Evolutionary conservation across 768 basidiomycete species (phyloP), one percentile per base, ranked within the genome.

Genomic region (Amyloporia xantha): DNA sequence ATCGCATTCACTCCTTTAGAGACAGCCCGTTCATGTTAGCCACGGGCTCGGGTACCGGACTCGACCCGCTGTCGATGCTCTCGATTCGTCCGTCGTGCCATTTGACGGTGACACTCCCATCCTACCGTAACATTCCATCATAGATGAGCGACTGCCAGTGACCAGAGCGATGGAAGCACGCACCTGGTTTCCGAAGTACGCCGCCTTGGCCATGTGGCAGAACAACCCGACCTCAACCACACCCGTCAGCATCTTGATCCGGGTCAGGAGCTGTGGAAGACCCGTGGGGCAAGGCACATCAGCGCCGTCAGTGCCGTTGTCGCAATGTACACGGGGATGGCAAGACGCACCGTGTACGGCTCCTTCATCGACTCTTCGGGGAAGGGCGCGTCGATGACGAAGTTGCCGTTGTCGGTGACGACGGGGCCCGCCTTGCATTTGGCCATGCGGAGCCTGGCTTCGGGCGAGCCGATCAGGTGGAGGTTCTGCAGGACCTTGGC

Each of bases 211-310:
- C 76, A 96, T 84, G 47, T 82, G 73, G 62, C 91, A 93, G 71
- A 99, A 98, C n/a, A 99, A 67, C 1, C 96, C 96, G 27, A 97
- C 96, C 66, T 99, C 96, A n/a, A 98, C 91, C 20, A 97, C 91
- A 40, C 96, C 96, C 2, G 95, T 98, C 51, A 98, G 75, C 77
- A 95, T 79, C 73, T 97, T 98, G 61, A 98, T 86, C 52, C 76
- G 73, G 13, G 72, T 66, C 70, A 95, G 70, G 15, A 97, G 73
- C 89, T 94, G 61, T 6, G 45, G 24, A n/a, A n/a, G n/a, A n/a
- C n/a, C n/a, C n/a, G n/a, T n/a, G n/a, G 36, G 59, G 26, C 10
- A 5, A n/a, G 15, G 10, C 28, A 23, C 35, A 21, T 15, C 20
- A 11, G 9, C 7, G 7, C 39, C 9, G 39, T 11, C 39, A 12